Evolutionary conservation across 2,329 filamentous ascomycete genomes (phyloP).

Genomic region (Alternaria angustiovoidea): DNA sequence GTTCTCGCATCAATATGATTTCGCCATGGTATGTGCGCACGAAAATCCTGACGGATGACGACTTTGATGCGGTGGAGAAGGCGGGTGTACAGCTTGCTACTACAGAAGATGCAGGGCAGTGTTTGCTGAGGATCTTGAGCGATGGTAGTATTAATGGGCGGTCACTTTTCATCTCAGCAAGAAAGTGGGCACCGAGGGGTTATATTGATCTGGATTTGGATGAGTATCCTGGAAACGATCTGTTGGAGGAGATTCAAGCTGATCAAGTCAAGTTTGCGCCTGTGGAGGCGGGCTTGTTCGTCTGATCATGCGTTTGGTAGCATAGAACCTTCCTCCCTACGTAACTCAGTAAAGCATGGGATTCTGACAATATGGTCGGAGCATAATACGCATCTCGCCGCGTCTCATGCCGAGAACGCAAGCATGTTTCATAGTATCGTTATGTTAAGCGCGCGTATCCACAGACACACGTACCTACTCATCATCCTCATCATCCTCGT

Average conservation of each 20-base stretch:
- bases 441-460: background rate
- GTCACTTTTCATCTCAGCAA: slow-evolving; percentile 10
- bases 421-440: background rate
- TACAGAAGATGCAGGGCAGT: slow-evolving; percentile 11
- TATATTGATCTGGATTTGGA: slow-evolving; percentile 18
- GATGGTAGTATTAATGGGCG: slow-evolving; percentile 11
- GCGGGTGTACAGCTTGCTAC: slow-evolving; percentile 14
- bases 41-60: slow-evolving; percentile 13
- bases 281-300: background rate
- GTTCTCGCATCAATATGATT: slow-evolving; percentile 15
- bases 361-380: background rate
- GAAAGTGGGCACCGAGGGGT: slow-evolving; percentile 17
- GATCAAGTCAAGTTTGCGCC: slow-evolving; percentile 13
- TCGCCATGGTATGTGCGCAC: slow-evolving; percentile 18
- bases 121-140: slow-evolving; percentile 10
- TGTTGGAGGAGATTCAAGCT: slow-evolving; percentile 16
- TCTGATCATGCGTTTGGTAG: background rate
- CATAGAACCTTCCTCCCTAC: background rate
- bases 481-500: slow-evolving; percentile 53
- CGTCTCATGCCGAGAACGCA: background rate
- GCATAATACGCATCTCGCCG: background rate
- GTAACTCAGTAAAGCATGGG: background rate
- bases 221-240: slow-evolving; percentile 4
- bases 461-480: background rate
- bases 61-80: slow-evolving; percentile 8